Evolutionary conservation across 768 basidiomycete species (phyloP).

Genomic region (Calocybe indica): DNA sequence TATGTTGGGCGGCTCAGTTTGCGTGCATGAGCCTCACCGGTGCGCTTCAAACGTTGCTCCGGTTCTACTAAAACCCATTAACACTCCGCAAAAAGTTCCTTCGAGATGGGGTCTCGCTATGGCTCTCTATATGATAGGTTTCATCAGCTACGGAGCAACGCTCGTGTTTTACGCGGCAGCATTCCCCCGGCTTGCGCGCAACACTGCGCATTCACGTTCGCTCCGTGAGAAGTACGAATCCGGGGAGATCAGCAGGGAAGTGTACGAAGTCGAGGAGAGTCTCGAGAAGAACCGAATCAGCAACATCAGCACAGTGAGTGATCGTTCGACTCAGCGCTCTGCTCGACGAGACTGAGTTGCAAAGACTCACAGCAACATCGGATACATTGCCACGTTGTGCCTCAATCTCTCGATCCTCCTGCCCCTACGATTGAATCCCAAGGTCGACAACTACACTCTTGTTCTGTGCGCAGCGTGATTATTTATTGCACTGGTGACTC

Average conservation of each 20-base stretch:
- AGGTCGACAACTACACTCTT: constrained; percentile 70
- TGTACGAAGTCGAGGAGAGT: constrained; percentile 70
- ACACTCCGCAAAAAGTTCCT: constrained; percentile 35
- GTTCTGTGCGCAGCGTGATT: constrained; percentile 44
- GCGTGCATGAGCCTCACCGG: constrained; percentile 70
- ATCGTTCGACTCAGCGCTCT: neutral
- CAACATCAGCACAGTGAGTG: constrained; percentile 71
- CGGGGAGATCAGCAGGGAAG: constrained; percentile 53
- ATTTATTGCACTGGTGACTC: neutral
- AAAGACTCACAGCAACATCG: constrained; percentile 72
- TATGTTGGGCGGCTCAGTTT: constrained; percentile 82
- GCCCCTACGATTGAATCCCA: constrained; percentile 50
- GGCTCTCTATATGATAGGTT: constrained; percentile 75
- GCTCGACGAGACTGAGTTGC: neutral
- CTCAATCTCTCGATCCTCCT: constrained; percentile 69
- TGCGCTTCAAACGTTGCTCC: constrained; percentile 21
- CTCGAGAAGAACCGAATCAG: constrained; percentile 82
- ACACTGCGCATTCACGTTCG: constrained; percentile 56
- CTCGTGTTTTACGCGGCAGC: constrained; percentile 75
- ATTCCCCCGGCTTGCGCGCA: constrained; percentile 78
- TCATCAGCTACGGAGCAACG: constrained; percentile 74
- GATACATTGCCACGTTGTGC: constrained; percentile 58
- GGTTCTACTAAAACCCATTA: neutral
- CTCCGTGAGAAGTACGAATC: constrained; percentile 51
- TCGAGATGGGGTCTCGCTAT: constrained; percentile 71